Base-by-base conservation (phyloP, 1,284 basidiomycete species). In the Austroboletus niveus region DNA sequence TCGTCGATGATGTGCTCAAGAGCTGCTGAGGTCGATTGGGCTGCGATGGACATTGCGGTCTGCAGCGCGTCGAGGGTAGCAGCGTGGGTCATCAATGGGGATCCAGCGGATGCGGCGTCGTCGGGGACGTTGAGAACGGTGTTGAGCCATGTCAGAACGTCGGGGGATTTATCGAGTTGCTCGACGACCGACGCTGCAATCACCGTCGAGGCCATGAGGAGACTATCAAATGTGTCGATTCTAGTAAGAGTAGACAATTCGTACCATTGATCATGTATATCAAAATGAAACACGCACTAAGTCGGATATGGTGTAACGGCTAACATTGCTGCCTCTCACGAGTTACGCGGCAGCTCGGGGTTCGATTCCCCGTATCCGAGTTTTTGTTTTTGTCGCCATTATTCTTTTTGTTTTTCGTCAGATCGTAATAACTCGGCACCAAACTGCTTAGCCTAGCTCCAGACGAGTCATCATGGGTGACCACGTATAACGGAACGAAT, bases 1-100 rank as follows among this genome's bases (percentile, higher is more conserved):
- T 95, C 92, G 63, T 92, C 87, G 55, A 98, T 94, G 43, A 85
- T 82, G 57, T 85, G 85, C 68, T 97, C 94, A 45, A 97, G 81
- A 45, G 87, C 77, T 7, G 84, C 75, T 2, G 92, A 90, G 0
- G 92, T 94, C 61, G 96, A 94, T 67, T 93, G 88, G 42, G 84
- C 86, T 29, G 92, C 84, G 35, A 94, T 80, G 53, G 94, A 91
- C 22, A 96, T 79, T 15, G 84, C 79, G 0, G 76, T 77, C 17
- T 97, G 79, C 76, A 45, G 63, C 51, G 55, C 54, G 32, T 69
- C 66, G 8, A 69, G 53, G 61, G 51, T 58, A 31, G 66, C 20
- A 8, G 55, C 47, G 24, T 57, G 56, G 39, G 45, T 47, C 39
- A 52, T 47, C 24, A 65, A 48, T 11, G 57, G 55, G 47, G 47